These are phyloP conservation scores for Xylaria flabelliformis DNA, from an alignment of 495 filamentous ascomycete genomes.

Conservation along the genomic window DNA sequence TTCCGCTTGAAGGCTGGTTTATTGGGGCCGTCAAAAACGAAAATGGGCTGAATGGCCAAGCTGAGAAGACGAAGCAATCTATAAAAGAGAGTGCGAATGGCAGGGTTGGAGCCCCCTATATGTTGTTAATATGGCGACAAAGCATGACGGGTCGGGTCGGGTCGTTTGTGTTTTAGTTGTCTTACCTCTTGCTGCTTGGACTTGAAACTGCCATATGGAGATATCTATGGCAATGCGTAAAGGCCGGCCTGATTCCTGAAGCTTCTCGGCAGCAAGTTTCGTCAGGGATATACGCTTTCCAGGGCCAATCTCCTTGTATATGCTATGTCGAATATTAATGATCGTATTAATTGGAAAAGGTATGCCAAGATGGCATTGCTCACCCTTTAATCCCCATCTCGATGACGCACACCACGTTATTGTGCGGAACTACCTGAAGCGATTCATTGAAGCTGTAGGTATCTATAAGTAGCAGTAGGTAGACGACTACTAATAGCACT, in stretches of 20 bases:
- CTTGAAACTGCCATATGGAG: slow-evolving; percentile 97
- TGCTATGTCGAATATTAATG: slow-evolving; percentile 57
- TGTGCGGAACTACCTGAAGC: neutral
- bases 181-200: slow-evolving; percentile 76
- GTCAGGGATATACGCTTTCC: slow-evolving; percentile 82
- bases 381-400: slow-evolving; percentile 70
- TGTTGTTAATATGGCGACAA: neutral
- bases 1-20: slow-evolving; percentile 93
- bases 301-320: slow-evolving; percentile 86
- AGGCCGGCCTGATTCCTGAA: slow-evolving; percentile 72
- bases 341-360: neutral
- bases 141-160: neutral
- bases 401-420: slow-evolving; percentile 16
- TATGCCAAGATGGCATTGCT: slow-evolving; percentile 16
- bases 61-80: slow-evolving; percentile 83
- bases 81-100: slow-evolving; percentile 91
- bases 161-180: neutral
- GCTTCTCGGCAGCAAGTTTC: slow-evolving; percentile 77
- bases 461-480: neutral
- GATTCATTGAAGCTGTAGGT: slow-evolving; percentile 13
- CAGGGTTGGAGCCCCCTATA: slow-evolving; percentile 83
- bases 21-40: slow-evolving; percentile 92
- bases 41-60: slow-evolving; percentile 83
- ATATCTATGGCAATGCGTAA: slow-evolving; percentile 92
- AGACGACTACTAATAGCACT: neutral